Percentiles rank a stretch among this genome's conserved stretches.
phyloP scores from a whole-genome alignment of 2,329 filamentous ascomycete species.

The Pyricularia pennisetigena region DNA sequence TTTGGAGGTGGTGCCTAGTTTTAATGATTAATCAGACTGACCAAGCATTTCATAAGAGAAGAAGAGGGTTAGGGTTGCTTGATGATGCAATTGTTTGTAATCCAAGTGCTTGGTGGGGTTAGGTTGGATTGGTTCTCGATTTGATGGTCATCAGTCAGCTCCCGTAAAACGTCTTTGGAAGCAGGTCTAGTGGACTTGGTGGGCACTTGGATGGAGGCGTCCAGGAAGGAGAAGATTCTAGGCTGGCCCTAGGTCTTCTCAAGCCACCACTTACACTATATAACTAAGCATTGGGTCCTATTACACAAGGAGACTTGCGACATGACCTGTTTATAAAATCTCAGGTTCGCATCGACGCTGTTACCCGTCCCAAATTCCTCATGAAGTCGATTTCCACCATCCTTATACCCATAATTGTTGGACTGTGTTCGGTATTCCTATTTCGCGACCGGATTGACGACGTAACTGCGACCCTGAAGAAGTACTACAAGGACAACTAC shows the following conservation, averaged over 20 bases:
- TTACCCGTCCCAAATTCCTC: slow-evolving; percentile 5
- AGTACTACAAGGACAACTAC: slow-evolving; percentile 9
- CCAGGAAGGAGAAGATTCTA: background rate
- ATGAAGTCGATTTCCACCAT: slow-evolving; percentile 28
- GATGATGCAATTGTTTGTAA: slow-evolving; percentile 10
- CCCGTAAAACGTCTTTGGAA: background rate
- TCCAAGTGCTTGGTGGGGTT: background rate
- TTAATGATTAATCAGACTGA: background rate
- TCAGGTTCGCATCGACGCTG: background rate
- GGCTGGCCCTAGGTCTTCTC: background rate
- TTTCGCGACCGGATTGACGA: slow-evolving; percentile 21
- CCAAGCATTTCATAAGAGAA: background rate
- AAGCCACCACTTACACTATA: background rate
- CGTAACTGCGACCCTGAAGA: slow-evolving; percentile 9
- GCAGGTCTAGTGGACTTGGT: background rate
- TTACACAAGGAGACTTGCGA: background rate
- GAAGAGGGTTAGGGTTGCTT: background rate
- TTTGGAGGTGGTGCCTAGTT: no score
- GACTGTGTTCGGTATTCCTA: slow-evolving; percentile 23
- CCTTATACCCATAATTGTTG: slow-evolving; percentile 26
- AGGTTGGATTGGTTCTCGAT: background rate
- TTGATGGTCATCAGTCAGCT: background rate
- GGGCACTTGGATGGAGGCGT: background rate
- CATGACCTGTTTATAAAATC: background rate
- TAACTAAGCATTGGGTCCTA: background rate